These are phyloP conservation scores for Talaromyces albobiverticillius DNA, from an alignment of 2,329 filamentous ascomycete genomes.

Conservation along the genomic window DNA sequence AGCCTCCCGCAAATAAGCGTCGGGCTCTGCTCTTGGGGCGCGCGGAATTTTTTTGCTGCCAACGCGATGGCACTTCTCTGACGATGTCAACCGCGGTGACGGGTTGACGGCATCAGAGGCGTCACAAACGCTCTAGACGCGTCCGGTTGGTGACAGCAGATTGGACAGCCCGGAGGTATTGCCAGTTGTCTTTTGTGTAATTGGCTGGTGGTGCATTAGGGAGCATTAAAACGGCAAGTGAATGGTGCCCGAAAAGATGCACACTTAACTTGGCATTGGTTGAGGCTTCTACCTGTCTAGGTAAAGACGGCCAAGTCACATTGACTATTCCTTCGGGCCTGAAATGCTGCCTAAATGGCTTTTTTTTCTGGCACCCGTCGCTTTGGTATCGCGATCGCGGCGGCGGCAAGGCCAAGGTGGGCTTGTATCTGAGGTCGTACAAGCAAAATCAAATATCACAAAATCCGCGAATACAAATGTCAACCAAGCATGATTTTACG, in stretches of 20 bases:
- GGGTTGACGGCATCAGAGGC: constrained; percentile 5
- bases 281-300: neutral
- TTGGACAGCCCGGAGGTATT: neutral
- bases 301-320: neutral
- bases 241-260: constrained; percentile 9
- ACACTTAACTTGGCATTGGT: constrained; percentile 9
- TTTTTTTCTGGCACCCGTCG: neutral
- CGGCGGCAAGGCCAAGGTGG: neutral
- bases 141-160: constrained; percentile 1
- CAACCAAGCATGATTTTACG: neutral
- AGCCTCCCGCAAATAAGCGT: constrained; percentile 6
- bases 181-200: constrained; percentile 13
- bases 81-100: constrained; percentile 1
- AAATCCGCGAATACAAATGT: neutral
- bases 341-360: constrained; percentile 8
- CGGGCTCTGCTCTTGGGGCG: neutral
- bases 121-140: constrained; percentile 11
- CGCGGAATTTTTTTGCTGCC: neutral
- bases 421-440: neutral
- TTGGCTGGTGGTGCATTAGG: constrained; percentile 9
- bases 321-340: neutral
- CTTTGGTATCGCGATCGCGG: neutral
- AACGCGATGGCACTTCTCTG: neutral
- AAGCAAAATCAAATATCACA: neutral
- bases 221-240: constrained; percentile 1